Conservation (phyloP, 192 early-diverging fungal genomes). For the Martensiomyces pterosporus region DNA sequence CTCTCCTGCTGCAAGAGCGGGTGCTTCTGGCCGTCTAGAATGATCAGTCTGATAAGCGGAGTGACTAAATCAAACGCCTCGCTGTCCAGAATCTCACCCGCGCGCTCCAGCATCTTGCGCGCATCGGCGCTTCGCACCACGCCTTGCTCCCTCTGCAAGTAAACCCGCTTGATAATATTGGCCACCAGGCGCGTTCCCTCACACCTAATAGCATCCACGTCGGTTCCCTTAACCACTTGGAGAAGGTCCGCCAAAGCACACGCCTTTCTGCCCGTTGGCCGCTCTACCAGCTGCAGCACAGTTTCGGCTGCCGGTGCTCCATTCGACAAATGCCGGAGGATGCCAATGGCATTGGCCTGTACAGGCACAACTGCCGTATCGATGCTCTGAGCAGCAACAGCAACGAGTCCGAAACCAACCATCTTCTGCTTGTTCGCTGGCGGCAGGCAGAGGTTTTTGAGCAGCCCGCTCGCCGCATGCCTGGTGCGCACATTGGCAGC, state of each 20-base stretch:
- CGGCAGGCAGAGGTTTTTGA: slow-evolving; percentile 67
- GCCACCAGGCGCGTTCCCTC: slow-evolving; percentile 44
- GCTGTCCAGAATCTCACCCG: slow-evolving; percentile 1
- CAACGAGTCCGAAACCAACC: slow-evolving; percentile 17
- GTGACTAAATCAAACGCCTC: slow-evolving; percentile 16
- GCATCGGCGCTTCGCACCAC: background rate
- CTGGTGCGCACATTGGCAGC: slow-evolving; percentile 36
- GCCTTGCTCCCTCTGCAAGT: slow-evolving; percentile 2
- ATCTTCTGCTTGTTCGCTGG: slow-evolving; percentile 13
- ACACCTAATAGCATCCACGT: slow-evolving; percentile 46
- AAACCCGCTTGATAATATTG: slow-evolving; percentile 16
- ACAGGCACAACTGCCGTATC: slow-evolving; percentile 41
- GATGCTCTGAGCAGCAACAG: slow-evolving; percentile 12
- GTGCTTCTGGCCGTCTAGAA: slow-evolving; percentile 39
- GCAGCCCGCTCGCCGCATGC: slow-evolving; percentile 61
- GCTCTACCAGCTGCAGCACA: slow-evolving; percentile 7
- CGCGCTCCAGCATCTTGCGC: background rate
- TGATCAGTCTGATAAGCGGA: slow-evolving; percentile 27
- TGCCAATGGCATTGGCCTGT: slow-evolving; percentile 42
- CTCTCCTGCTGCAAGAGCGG: slow-evolving; percentile 45
- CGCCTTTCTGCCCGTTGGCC: background rate
- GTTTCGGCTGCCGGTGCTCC: background rate
- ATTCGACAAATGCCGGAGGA: slow-evolving; percentile 29
- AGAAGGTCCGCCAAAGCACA: slow-evolving; percentile 21
- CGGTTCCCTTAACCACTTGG: slow-evolving; percentile 14